A percentile compares a stretch with the other conserved stretches of the same genome.
Conservation (phyloP, 305 asterid genomes). For the Striga hermonthica region DNA sequence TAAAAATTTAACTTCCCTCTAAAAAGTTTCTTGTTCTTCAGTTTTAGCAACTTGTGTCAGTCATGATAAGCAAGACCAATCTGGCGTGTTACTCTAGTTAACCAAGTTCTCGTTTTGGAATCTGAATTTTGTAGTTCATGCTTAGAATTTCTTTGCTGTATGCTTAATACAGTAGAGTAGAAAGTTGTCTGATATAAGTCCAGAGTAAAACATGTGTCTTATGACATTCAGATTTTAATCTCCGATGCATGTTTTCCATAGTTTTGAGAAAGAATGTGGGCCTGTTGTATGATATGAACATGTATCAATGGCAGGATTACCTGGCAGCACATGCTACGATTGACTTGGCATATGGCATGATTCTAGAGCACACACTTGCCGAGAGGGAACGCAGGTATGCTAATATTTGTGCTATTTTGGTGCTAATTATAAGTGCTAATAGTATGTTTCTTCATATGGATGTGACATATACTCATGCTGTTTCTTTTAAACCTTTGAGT, state of each 20-base stretch:
- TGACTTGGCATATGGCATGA: slow-evolving; percentile 90
- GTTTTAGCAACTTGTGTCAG: not conserved
- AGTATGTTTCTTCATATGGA: no score
- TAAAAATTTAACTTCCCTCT: slow-evolving; percentile 17
- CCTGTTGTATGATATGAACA: slow-evolving; percentile 23
- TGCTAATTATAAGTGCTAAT: no score
- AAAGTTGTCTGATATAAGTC: slow-evolving; percentile 23
- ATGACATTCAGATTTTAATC: slow-evolving; percentile 18
- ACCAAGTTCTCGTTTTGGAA: slow-evolving; percentile 9
- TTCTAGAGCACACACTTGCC: slow-evolving; percentile 94
- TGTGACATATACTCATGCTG: no score
- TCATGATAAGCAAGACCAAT: not conserved
- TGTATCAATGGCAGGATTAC: slow-evolving; percentile 67
- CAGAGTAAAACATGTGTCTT: slow-evolving; percentile 11
- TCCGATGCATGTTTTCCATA: slow-evolving; percentile 12
- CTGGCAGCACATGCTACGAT: slow-evolving; percentile 66
- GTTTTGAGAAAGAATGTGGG: slow-evolving; percentile 16
- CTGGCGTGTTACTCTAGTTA: slow-evolving; percentile 19
- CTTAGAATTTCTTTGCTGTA: slow-evolving; percentile 10
- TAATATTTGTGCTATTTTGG: not conserved
- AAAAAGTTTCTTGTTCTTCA: not conserved
- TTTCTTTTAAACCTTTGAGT: no score
- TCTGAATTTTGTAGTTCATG: slow-evolving; percentile 18
- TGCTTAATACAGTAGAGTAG: slow-evolving; percentile 20
- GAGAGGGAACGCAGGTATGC: slow-evolving; percentile 95